Base-by-base conservation (phyloP, 2,329 filamentous ascomycete species). In the Tolypocladium endophyticum region DNA sequence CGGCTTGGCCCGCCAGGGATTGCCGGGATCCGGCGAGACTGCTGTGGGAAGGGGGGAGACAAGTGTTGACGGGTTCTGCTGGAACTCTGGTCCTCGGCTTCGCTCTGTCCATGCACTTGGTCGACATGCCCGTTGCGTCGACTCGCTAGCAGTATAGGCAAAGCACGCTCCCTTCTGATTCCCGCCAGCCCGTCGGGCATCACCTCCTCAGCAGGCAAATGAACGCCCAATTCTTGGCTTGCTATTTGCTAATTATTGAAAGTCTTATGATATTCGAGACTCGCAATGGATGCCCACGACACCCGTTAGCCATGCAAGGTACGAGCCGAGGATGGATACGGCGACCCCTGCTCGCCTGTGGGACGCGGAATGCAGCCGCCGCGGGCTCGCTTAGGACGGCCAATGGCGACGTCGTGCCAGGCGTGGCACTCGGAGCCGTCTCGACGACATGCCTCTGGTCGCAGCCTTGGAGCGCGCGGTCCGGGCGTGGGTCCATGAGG, bases 281-380 rank as follows among this genome's bases (percentile, higher is more conserved):
- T 14, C 35, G 35, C 23, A 20, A 30, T 30, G 45, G 14, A 50
- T 50, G 45, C 25, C 18, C 45, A 25, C 12, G 45, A 50, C 45
- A 50, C 45, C 45, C 8, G 3, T 5, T 45, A 12, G 36, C n/a
- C 5, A 47, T 47, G 45, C 45, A 47, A 47, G 45, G 45, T 20
- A 50, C 25, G 45, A 28, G 9, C 6, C 4, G 25, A 16, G 16
- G 18, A 20, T 8, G 39, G 39, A 39, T 39, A 18, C 18, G n/a
- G n/a, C n/a, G n/a, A n/a, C 47, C 47, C 47, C 30, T 47, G 18
- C 18, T 36, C 50, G 30, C 30, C 4, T 9, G 54, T 54, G 57
- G 57, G 57, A 50, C 30, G 60, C 60, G 60, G 60, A 61, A 61
- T 57, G 50, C n/a, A 56, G 38, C 41, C 56, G 59, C 55, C 36